Evolutionary conservation across 129 eudicot genomes (phyloP).

Genomic region (Tagetes erecta): DNA sequence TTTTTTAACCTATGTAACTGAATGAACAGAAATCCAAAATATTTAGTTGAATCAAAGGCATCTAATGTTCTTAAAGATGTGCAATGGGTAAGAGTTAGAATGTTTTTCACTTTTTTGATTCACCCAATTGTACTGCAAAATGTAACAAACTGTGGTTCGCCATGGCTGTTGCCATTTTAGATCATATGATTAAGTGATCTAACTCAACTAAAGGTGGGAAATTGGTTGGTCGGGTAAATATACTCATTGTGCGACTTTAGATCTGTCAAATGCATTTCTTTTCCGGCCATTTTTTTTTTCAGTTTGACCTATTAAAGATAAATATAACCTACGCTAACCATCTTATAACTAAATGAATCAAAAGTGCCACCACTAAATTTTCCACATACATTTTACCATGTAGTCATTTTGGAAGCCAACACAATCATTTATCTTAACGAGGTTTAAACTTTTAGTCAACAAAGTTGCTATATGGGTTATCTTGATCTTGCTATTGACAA

Average conservation of each 20-base stretch:
- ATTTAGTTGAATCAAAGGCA: background rate
- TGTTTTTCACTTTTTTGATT: background rate
- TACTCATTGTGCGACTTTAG: background rate
- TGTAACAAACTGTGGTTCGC: background rate
- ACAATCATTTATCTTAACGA: slow-evolving; percentile 4
- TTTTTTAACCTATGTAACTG: background rate
- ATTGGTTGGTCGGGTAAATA: background rate
- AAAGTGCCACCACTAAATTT: slow-evolving; percentile 9
- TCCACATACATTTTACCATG: background rate
- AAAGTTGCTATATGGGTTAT: slow-evolving; percentile 66
- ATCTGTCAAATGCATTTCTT: background rate
- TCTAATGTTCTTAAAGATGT: slow-evolving; percentile 49
- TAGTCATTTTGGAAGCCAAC: background rate
- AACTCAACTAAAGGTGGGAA: slow-evolving; percentile 16
- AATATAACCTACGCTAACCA: background rate
- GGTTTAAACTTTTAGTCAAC: slow-evolving; percentile 42
- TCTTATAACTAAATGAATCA: background rate
- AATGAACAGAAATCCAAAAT: slow-evolving; percentile 19
- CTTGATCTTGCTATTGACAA: slow-evolving; percentile 62
- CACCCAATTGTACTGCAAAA: slow-evolving; percentile 8
- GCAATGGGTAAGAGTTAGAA: slow-evolving; percentile 49
- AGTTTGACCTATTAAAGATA: background rate
- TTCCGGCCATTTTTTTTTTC: background rate
- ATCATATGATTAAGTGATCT: slow-evolving; percentile 13
- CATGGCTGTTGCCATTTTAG: slow-evolving; percentile 3